A percentile compares a stretch with the other conserved stretches of the same genome.
Evolutionary conservation across 2,329 filamentous ascomycete species (phyloP).

Genomic region (Lecanicillium sp.): DNA sequence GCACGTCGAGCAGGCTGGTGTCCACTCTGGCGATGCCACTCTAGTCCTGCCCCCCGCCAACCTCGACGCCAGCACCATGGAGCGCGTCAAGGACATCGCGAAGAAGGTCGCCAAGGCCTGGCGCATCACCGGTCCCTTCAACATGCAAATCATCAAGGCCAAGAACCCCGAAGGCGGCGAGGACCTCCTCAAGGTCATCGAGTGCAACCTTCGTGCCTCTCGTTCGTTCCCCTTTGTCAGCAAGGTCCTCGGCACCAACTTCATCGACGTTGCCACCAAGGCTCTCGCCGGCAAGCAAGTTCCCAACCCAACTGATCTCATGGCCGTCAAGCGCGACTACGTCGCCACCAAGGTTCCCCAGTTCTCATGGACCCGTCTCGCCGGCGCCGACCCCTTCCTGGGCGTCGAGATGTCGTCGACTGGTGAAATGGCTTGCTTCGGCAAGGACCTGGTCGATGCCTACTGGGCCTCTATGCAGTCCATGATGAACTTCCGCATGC

Average conservation of each 20-base stretch:
- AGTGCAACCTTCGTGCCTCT: constrained; percentile 95
- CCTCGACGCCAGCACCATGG: constrained; percentile 69
- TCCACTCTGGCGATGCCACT: constrained; percentile 96
- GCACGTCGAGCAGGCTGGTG: constrained; percentile 94
- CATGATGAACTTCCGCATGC: constrained; percentile 98
- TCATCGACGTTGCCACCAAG: constrained; percentile 91
- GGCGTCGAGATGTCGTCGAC: constrained; percentile 97
- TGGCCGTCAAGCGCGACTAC: constrained; percentile 84
- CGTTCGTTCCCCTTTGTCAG: constrained; percentile 97
- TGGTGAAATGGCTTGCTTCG: constrained; percentile 98
- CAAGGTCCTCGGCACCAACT: constrained; percentile 94
- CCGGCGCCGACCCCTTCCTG: constrained; percentile 93
- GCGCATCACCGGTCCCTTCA: constrained; percentile 97
- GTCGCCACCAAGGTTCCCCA: constrained; percentile 96
- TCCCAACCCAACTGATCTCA: constrained; percentile 77
- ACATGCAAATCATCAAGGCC: constrained; percentile 99
- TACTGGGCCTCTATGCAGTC: constrained; percentile 97
- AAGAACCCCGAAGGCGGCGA: constrained; percentile 65
- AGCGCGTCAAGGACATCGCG: constrained; percentile 89
- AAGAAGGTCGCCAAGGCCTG: constrained; percentile 94
- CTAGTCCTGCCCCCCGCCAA: constrained; percentile 80
- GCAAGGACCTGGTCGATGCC: constrained; percentile 88
- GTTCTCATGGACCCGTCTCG: constrained; percentile 97
- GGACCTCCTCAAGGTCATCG: constrained; percentile 84
- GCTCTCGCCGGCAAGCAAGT: constrained; percentile 81